Evolutionary conservation across 2,329 filamentous ascomycete species (phyloP), one percentile per base, ranked within the genome.

Genomic region (Chrysosporium queenslandicum): DNA sequence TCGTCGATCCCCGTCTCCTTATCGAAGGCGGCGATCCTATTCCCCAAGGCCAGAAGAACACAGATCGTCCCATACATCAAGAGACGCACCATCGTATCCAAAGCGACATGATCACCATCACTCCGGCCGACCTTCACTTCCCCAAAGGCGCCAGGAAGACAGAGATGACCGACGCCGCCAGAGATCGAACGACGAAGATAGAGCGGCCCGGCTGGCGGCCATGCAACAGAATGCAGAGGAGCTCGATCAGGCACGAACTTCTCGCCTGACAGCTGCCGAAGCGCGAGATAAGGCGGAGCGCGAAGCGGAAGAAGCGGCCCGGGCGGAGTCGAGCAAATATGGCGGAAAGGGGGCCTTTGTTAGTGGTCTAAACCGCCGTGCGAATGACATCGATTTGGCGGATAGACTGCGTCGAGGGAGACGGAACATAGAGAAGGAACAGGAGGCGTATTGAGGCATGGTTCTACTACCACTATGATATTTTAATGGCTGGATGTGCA

Each of bases 171-270:
- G 59, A 52, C 53, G 53, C 56, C 30, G 42, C n/a, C 32, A 46
- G 11, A 41, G 46, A 4, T 40, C 23, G 23, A 34, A 34, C 40
- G 53, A 59, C 53, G 53, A 79, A 20, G 81, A 85, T 56, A 75
- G 76, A n/a, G 80, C 81, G 11, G 76, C 77, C 20, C 85, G 81
- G 64, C 66, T 87, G 23, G 83, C 81, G 9, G 81, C 80, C 2
- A 87, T 87, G 84, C 84, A 86, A 64, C 75, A 78, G 18, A 81
- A 81, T 23, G 84, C 84, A 4, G 77, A 76, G 1, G 78, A 83
- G 4, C 72, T 92, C 29, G 85, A 90, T 59, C 65, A 73, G 18
- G 81, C 85, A 58, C 81, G 87, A 27, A 77, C 79, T 57, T 75
- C 76, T 53, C 78, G 87, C 18, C 69, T 92, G 5, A 78, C 79